Conservation (phyloP, 371 early-diverging fungal genomes). For the Fennellomyces sp. region DNA sequence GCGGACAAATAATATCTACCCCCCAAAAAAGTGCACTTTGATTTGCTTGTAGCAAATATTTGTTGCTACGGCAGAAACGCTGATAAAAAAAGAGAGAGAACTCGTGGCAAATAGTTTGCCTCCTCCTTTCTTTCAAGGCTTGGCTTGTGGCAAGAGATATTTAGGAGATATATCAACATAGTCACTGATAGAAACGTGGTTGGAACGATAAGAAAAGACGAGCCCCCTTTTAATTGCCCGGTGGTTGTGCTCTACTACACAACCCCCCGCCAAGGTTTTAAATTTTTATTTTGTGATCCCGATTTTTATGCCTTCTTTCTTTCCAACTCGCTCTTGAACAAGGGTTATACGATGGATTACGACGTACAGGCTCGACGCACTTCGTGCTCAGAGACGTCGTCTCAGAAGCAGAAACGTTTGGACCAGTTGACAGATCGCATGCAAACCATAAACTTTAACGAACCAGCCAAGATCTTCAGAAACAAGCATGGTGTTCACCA, state of each 20-base stretch:
- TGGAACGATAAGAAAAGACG: too few relatives aligned
- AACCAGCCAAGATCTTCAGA: conserved; percentile 40
- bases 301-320: background rate
- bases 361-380: background rate
- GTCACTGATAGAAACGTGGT: too few relatives aligned
- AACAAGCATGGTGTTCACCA: conserved; percentile 29
- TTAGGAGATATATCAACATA: too few relatives aligned
- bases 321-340: background rate
- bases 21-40: too few relatives aligned
- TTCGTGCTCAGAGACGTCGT: background rate
- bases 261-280: conserved; percentile 2
- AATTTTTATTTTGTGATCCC: conserved; percentile 6
- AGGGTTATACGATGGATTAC: background rate
- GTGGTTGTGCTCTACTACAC: too few relatives aligned
- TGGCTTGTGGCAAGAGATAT: too few relatives aligned
- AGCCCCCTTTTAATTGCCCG: too few relatives aligned
- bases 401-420: background rate
- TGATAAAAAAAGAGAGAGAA: background rate
- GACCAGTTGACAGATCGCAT: conserved; percentile 23
- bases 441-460: conserved; percentile 25
- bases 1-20: background rate
- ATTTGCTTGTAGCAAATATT: background rate
- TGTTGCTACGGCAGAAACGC: too few relatives aligned
- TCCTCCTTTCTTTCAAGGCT: too few relatives aligned
- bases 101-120: background rate